Evolutionary conservation across 108 stramenopile species (phyloP).

Genomic region (Phaeodactylum tricornutum): DNA sequence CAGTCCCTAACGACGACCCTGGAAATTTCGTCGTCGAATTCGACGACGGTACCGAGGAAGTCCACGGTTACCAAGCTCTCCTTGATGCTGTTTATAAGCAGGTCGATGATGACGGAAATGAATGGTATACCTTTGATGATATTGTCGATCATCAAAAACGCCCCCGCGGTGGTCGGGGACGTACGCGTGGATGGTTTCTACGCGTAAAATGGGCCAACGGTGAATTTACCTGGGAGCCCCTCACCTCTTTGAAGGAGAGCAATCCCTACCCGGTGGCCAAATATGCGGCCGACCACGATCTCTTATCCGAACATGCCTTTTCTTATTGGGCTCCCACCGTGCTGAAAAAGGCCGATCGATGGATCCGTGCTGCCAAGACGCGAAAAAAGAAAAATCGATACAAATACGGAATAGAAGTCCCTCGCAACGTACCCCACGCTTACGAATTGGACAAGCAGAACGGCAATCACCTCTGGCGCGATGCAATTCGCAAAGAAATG

Average conservation of each 20-base stretch:
- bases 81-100: too few species aligned
- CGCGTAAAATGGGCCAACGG: constrained; percentile 30
- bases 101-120: too few species aligned
- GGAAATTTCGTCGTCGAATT: too few species aligned
- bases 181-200: constrained; percentile 47
- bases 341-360: constrained; percentile 11
- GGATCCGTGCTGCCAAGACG: constrained; percentile 8
- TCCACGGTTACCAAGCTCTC: too few species aligned
- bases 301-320: constrained; percentile 13
- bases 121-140: too few species aligned
- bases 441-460: constrained; percentile 13
- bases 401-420: constrained; percentile 23
- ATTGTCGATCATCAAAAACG: too few species aligned
- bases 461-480: constrained; percentile 19
- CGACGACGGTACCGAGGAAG: too few species aligned
- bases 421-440: constrained; percentile 20
- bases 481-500: constrained; percentile 27
- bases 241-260: constrained; percentile 15
- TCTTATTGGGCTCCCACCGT: constrained; percentile 34
- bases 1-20: too few species aligned
- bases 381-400: background rate
- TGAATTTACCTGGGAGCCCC: constrained; percentile 3
- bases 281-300: constrained; percentile 7
- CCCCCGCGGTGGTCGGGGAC: too few species aligned
- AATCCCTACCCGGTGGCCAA: constrained; percentile 15